These are phyloP conservation scores for Xylaria cubensis DNA, from an alignment of 495 filamentous ascomycete species.

Conservation along the genomic window DNA sequence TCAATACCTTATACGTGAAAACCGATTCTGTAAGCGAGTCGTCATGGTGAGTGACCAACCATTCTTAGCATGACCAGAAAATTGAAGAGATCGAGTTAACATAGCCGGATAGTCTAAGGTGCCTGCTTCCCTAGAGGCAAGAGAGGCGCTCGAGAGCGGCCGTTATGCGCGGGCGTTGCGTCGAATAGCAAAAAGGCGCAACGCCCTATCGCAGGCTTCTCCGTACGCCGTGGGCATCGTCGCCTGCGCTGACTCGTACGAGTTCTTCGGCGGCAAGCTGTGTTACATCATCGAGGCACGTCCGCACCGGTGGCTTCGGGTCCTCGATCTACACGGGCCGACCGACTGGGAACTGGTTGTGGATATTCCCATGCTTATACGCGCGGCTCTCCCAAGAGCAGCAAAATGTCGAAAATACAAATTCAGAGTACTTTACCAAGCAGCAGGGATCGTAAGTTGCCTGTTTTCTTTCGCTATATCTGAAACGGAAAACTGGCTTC, in stretches of 20 bases:
- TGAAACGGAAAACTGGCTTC: constrained; percentile 56
- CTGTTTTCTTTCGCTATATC: constrained; percentile 50
- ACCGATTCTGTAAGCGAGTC: constrained; percentile 65
- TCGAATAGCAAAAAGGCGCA: constrained; percentile 64
- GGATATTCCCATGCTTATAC: constrained; percentile 58
- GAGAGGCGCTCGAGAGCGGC: constrained; percentile 53
- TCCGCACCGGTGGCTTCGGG: constrained; percentile 61
- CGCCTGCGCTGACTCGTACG: constrained; percentile 65
- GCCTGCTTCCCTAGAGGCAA: constrained; percentile 64
- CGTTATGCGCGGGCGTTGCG: constrained; percentile 64
- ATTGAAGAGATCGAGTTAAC: neutral
- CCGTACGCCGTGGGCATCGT: constrained; percentile 68
- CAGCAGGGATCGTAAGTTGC: constrained; percentile 66
- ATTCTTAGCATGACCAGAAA: neutral
- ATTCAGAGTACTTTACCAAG: constrained; percentile 67
- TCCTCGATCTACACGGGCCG: constrained; percentile 65
- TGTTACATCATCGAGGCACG: constrained; percentile 59
- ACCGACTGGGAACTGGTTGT: constrained; percentile 63
- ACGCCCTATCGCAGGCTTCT: constrained; percentile 65
- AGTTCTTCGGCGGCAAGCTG: constrained; percentile 68
- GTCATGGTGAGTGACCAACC: constrained; percentile 58
- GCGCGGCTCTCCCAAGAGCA: constrained; percentile 40
- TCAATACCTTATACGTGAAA: constrained; percentile 59
- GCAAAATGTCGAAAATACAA: constrained; percentile 47
- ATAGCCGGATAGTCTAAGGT: constrained; percentile 57